Percentiles rank a stretch among this genome's conserved stretches.
Evolutionary conservation across 2,329 filamentous ascomycete species (phyloP).

Genomic region (Penicillium thymicola): DNA sequence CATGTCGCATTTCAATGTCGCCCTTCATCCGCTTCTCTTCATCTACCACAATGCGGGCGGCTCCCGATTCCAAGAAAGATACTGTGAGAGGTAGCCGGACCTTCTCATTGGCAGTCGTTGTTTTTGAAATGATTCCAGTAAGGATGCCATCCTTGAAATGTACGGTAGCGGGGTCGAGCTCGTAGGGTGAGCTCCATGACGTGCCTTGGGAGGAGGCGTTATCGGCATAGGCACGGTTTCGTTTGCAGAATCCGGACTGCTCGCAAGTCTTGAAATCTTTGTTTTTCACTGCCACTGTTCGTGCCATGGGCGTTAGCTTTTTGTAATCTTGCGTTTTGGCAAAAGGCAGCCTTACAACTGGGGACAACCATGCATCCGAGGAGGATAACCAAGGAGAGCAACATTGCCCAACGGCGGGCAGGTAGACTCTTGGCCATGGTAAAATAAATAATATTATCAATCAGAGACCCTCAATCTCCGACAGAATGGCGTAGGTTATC

Average conservation of each 20-base stretch:
- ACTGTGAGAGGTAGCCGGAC: constrained; percentile 79
- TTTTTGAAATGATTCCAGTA: constrained; percentile 78
- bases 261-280: constrained; percentile 96
- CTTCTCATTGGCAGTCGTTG: constrained; percentile 63
- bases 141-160: constrained; percentile 77
- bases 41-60: constrained; percentile 81
- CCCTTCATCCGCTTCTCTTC: constrained; percentile 87
- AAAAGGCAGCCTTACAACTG: constrained; percentile 53
- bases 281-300: constrained; percentile 78
- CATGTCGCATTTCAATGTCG: constrained; percentile 81
- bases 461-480: constrained; percentile 36
- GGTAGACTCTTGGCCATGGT: constrained; percentile 52
- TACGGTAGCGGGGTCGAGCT: constrained; percentile 67
- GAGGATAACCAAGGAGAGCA: constrained; percentile 58
- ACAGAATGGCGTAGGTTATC: constrained; percentile 17
- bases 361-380: constrained; percentile 61
- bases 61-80: constrained; percentile 85
- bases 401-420: constrained; percentile 63
- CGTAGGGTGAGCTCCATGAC: constrained; percentile 77
- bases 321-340: neutral
- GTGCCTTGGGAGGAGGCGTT: constrained; percentile 62
- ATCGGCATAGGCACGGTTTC: constrained; percentile 88
- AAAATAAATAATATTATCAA: constrained; percentile 20
- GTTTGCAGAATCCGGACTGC: constrained; percentile 95
- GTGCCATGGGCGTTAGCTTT: constrained; percentile 8